These are phyloP conservation scores for Symbiodinium pilosum DNA, from an alignment of 73 alveolate species.

Conservation along the genomic window DNA sequence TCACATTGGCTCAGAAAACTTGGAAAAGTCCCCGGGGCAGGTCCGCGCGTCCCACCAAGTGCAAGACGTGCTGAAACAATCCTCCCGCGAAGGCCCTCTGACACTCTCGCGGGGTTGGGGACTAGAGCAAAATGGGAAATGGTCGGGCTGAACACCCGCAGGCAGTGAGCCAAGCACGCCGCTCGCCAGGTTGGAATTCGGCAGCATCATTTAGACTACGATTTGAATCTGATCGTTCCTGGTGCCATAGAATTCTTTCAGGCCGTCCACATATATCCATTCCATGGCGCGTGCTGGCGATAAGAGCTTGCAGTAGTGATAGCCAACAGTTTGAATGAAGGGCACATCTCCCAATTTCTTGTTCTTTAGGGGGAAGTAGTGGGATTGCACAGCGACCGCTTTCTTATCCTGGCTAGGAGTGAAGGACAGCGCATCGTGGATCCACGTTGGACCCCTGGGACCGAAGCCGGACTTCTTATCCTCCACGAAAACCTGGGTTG, in stretches of 20 bases:
- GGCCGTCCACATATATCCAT: slow-evolving; percentile 96
- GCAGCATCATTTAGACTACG: background rate
- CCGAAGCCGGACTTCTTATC: slow-evolving; percentile 90
- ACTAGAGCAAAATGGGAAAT: no score
- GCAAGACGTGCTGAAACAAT: background rate
- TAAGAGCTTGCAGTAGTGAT: slow-evolving; percentile 96
- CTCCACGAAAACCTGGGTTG: no score
- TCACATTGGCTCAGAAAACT: no score
- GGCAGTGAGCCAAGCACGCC: no score
- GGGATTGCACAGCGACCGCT: slow-evolving; percentile 58
- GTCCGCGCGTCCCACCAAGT: background rate
- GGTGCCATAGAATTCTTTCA: slow-evolving; percentile 89
- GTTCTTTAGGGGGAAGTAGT: slow-evolving; percentile 51
- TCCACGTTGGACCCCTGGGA: slow-evolving; percentile 80
- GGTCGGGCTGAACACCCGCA: no score
- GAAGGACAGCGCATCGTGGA: slow-evolving; percentile 57
- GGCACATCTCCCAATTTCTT: slow-evolving; percentile 84
- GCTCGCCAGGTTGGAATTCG: no score
- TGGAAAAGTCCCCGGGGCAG: background rate
- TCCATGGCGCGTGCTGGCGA: slow-evolving; percentile 97
- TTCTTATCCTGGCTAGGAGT: slow-evolving; percentile 86
- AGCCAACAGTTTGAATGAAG: slow-evolving; percentile 94
- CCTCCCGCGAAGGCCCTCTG: background rate
- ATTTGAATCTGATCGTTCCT: slow-evolving; percentile 24
- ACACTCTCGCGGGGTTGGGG: no score